Percentiles rank a stretch among this genome's conserved stretches.
These are phyloP conservation scores for Emergomyces orientalis DNA, from an alignment of 2,329 filamentous ascomycete genomes.

Conservation along the genomic window DNA sequence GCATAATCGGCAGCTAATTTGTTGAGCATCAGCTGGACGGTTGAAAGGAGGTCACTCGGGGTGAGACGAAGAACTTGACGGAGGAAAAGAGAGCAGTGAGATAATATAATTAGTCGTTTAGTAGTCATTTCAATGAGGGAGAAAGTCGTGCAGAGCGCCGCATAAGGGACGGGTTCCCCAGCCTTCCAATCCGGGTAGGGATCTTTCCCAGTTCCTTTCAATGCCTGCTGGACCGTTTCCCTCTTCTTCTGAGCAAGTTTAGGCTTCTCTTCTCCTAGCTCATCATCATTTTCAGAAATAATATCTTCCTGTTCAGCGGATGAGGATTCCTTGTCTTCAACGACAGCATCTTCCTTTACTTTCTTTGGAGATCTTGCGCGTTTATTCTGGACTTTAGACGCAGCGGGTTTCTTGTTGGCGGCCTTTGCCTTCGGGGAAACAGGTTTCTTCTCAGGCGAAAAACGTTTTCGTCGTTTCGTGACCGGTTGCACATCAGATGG, in stretches of 20 bases:
- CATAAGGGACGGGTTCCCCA: conserved; percentile 84
- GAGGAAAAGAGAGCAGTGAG: conserved; percentile 82
- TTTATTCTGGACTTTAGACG: conserved; percentile 19
- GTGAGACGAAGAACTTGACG: conserved; percentile 90
- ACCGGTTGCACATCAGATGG: conserved; percentile 52
- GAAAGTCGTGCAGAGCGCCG: conserved; percentile 87
- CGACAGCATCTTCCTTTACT: conserved; percentile 23
- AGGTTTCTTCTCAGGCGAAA: conserved; percentile 19
- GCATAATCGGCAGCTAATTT: conserved; percentile 95
- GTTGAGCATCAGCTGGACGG: conserved; percentile 92
- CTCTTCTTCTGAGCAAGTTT: conserved; percentile 64
- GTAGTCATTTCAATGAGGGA: conserved; percentile 91
- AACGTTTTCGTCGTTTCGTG: conserved; percentile 43
- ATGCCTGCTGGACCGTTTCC: conserved; percentile 67
- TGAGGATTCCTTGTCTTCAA: conserved; percentile 32
- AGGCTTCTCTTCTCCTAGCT: conserved; percentile 56
- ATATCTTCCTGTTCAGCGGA: conserved; percentile 27
- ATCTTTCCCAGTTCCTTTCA: conserved; percentile 61
- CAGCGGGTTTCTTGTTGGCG: conserved; percentile 2
- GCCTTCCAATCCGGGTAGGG: conserved; percentile 93
- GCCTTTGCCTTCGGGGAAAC: conserved; percentile 20
- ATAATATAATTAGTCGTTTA: conserved; percentile 78
- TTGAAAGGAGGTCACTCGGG: conserved; percentile 76
- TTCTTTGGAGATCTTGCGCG: conserved; percentile 32
- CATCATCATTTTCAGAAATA: conserved; percentile 40